phyloP scores from a whole-genome alignment of 169 alveolate species.

The Babesia bovis region DNA sequence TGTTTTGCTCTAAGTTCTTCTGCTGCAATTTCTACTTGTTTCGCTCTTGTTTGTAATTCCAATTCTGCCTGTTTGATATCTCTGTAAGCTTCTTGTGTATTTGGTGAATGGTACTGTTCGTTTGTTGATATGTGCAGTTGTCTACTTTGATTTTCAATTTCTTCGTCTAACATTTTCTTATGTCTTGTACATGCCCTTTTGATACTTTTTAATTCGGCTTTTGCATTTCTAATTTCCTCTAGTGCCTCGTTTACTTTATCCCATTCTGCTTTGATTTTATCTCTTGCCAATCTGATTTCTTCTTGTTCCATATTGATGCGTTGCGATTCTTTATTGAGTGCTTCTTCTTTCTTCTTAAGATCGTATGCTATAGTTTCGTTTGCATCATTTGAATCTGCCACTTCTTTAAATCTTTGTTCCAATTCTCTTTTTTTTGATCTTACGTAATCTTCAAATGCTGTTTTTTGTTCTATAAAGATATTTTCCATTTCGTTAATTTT shows the following conservation, averaged over 20 bases:
- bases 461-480: conserved; percentile 21
- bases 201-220: conserved; percentile 23
- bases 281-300: conserved; percentile 32
- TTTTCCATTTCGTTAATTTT: conserved; percentile 49
- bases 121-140: conserved; percentile 3
- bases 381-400: conserved; percentile 43
- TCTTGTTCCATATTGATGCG: conserved; percentile 38
- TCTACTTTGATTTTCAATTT: conserved; percentile 23
- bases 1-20: conserved; percentile 44
- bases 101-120: conserved; percentile 20
- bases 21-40: conserved; percentile 38
- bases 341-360: conserved; percentile 42
- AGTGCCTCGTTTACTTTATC: conserved; percentile 41
- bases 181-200: conserved; percentile 29
- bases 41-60: conserved; percentile 32
- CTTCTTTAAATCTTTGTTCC: conserved; percentile 45
- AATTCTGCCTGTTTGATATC: conserved; percentile 36
- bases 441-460: conserved; percentile 36
- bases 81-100: conserved; percentile 2
- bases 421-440: conserved; percentile 26
- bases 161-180: conserved; percentile 26
- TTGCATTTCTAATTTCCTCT: conserved; percentile 26
- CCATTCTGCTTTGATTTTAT: conserved; percentile 40
- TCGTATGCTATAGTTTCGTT: conserved; percentile 52
- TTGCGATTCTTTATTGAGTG: conserved; percentile 21